Base-by-base conservation (phyloP, 805 yeast genomes). In the Candida suzukii region DNA sequence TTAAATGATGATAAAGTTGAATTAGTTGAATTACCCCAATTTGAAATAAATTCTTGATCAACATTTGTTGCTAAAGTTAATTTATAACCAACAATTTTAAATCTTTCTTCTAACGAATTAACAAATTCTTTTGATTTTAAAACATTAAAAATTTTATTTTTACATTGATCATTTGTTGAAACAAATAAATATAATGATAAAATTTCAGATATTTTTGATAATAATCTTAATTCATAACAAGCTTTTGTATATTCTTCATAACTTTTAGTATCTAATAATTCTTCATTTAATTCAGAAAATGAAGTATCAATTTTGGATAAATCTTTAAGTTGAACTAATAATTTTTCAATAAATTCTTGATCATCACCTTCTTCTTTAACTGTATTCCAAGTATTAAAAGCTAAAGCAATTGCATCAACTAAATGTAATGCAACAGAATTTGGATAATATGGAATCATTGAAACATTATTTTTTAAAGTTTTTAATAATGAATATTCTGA, bases 371-470 rank as follows among this genome's bases (percentile, higher is more conserved):
- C 67, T 35, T 76, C 74, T 39, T 76, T 71, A 0, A 78, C 75
- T 1, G 80, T 71, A 0, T 83, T 76, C 95, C 95, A 85, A 0
- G 87, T 74, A 55, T 84, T 85, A 51, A 80, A 76, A 0, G 95
- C 88, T 38, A 75, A 64, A 0, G 93, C 74, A 22, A 88, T 69
- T 0, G 95, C 78, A 56, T 84, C 88, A 18, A 85, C 68, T 20
- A 88, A 60, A 46, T 80, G 80, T 19, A 81, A 72, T 20, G 82
- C 74, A n/a, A 80, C 79, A 16, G 74, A 66, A 40, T 77, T 71
- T 1, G 91, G 87, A 40, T 74, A 73, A 37, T 66, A 58, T 11
- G 73, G 70, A 43, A 82, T 64, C 21, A 71, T 69, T 22, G 71
- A 55, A 0, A 80, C 73, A 44, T 75, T 76, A 18, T 63, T 63